phyloP scores from a whole-genome alignment of 2,329 filamentous ascomycete genomes.

The Ascomycota sp. region DNA sequence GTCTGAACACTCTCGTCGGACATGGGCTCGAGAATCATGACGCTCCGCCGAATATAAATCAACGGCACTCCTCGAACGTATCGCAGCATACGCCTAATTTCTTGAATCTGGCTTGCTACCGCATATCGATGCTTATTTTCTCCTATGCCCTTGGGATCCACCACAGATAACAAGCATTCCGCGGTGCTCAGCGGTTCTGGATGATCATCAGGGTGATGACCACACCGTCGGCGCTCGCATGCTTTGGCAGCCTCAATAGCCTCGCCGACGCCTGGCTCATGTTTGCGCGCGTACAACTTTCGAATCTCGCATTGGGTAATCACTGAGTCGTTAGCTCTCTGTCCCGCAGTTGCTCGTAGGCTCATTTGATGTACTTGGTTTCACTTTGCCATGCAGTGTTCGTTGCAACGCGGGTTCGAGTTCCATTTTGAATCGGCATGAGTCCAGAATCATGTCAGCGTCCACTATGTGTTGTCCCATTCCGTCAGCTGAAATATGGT shows the following conservation, averaged over 20 bases:
- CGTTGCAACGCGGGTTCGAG: constrained; percentile 53
- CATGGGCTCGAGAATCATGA: constrained; percentile 55
- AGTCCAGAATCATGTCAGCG: constrained; percentile 62
- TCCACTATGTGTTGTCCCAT: constrained; percentile 32
- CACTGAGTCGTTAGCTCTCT: constrained; percentile 22
- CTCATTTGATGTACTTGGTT: constrained; percentile 38
- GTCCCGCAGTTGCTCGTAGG: background rate
- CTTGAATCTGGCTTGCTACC: constrained; percentile 48
- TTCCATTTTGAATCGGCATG: constrained; percentile 73
- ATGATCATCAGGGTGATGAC: constrained; percentile 50
- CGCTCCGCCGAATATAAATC: constrained; percentile 56
- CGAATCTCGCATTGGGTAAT: constrained; percentile 65
- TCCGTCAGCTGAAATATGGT: constrained; percentile 1
- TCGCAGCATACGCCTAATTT: constrained; percentile 40
- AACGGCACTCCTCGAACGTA: constrained; percentile 50
- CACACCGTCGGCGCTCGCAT: constrained; percentile 54
- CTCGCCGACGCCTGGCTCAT: constrained; percentile 26
- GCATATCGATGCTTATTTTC: constrained; percentile 63
- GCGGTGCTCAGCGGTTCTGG: constrained; percentile 45
- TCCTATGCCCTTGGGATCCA: constrained; percentile 51
- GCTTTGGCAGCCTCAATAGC: constrained; percentile 55
- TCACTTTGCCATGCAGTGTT: constrained; percentile 70
- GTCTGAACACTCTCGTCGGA: constrained; percentile 39
- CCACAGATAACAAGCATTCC: constrained; percentile 51
- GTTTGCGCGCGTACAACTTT: constrained; percentile 45